Evolutionary conservation across 306 rosid genomes (phyloP), one percentile per base, ranked within the genome.

Genomic region (Coriaria nepalensis): DNA sequence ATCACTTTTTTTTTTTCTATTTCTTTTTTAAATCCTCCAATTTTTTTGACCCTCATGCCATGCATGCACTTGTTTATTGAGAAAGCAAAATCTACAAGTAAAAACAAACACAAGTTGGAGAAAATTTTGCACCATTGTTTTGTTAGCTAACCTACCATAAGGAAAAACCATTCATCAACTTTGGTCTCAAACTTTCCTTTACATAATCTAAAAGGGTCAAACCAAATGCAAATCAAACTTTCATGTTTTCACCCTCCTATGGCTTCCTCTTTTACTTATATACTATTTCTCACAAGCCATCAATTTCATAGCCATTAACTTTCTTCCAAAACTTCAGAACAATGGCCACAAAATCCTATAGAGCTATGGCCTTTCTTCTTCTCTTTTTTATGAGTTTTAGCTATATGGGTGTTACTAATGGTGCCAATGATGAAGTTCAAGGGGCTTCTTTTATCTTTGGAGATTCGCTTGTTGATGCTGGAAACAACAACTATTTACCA

Each of bases 371-470:
- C 39, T 64, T 65, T 50, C 14, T 61, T 50, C 4, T 54, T 53
- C 45, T 68, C 52, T 2, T 78, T 33, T 43, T 66, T 8, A 43
- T 37, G 51, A 57, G 40, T 54, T 2, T 55, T 50, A 64, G 56
- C 37, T 48, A 47, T 47, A 37, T 72, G 75, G 62, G 55, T 49
- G 29, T 20, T 20, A 20, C 3, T 20, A 68, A 48, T 42, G 68
- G 46, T 40, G 79, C 72, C 40, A 47, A 68, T 13, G 62, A 60
- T 11, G 44, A 68, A 29, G 73, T 63, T 5, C 45, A 68, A 40
- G 97, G 87, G 53, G 95, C 95, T 47, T 90, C 95, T 37, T 90
- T 78, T 59, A 75, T 90, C 43, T 90, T 90, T 63, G 97, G 97
- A 7, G 97, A 90, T 55, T 90, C 97, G 10, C 73, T 84, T 33